A percentile compares a stretch with the other conserved stretches of the same genome.
These are phyloP conservation scores for Cladosporium cucumerinum DNA, from an alignment of 2,329 filamentous ascomycete genomes.

Conservation along the genomic window DNA sequence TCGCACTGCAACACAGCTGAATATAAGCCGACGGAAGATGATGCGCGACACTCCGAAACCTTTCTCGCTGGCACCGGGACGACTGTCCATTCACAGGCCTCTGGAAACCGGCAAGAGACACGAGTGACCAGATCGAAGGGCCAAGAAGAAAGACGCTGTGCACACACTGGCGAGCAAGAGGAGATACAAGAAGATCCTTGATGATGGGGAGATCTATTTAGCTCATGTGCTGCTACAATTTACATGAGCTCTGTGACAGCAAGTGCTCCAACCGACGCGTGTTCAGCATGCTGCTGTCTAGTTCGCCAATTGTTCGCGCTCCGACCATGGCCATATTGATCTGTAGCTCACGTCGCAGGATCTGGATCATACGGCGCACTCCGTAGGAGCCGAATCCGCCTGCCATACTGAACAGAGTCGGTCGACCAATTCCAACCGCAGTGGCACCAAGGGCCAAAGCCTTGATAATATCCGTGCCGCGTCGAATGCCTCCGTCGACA, in stretches of 20 bases:
- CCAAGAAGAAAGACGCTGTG: background rate
- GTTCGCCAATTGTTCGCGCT: background rate
- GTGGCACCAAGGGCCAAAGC: constrained; percentile 62
- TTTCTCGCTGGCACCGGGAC: background rate
- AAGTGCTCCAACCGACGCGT: background rate
- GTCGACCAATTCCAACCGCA: constrained; percentile 60
- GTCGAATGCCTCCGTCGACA: constrained; percentile 61
- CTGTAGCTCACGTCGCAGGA: background rate
- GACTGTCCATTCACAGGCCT: background rate
- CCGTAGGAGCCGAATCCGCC: background rate
- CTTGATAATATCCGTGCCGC: constrained; percentile 66
- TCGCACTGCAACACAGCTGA: background rate
- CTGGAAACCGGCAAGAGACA: background rate
- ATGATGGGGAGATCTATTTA: background rate
- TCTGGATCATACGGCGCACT: background rate
- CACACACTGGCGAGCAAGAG: background rate
- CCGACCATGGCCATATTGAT: background rate
- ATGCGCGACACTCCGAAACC: background rate
- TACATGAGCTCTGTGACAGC: background rate
- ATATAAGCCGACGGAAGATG: background rate
- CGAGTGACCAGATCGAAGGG: background rate
- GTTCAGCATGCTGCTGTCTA: background rate
- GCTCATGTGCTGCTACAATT: background rate
- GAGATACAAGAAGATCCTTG: background rate
- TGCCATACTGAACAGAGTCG: constrained; percentile 52